phyloP scores from a whole-genome alignment of 352 stramenopile species.

The Globisporangium cederbergense region DNA sequence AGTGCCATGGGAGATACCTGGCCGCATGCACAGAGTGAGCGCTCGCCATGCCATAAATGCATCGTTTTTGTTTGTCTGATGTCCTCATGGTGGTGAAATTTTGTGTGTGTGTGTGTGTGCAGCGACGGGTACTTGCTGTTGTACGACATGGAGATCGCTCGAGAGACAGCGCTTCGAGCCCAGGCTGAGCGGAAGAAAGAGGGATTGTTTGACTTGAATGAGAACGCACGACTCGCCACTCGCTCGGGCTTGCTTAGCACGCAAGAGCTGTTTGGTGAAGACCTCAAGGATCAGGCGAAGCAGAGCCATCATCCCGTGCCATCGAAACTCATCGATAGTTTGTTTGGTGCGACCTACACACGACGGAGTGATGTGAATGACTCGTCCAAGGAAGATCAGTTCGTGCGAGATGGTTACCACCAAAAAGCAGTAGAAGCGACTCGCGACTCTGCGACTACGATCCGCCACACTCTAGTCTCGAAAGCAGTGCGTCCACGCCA shows the following conservation, averaged over 20 bases:
- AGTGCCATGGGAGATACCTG: constrained; percentile 67
- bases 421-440: not conserved
- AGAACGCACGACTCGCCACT: constrained; percentile 33
- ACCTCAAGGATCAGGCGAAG: not conserved
- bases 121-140: constrained; percentile 78
- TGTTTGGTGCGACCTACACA: constrained; percentile 50
- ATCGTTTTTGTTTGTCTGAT: not conserved
- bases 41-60: not conserved
- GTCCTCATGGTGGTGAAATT: too few relatives aligned
- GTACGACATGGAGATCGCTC: constrained; percentile 78
- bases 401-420: not conserved
- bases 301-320: constrained; percentile 35
- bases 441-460: not conserved
- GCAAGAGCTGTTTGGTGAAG: not conserved
- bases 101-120: constrained; percentile 2
- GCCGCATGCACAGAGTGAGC: constrained; percentile 59
- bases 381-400: not conserved
- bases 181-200: constrained; percentile 36
- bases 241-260: constrained; percentile 31
- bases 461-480: not conserved
- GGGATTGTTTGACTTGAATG: constrained; percentile 39
- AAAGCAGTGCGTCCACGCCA: not conserved
- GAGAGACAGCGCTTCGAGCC: constrained; percentile 46
- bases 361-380: constrained; percentile 10
- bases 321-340: constrained; percentile 71